Evolutionary conservation across 2,329 filamentous ascomycete genomes (phyloP), one percentile per base, ranked within the genome.

Genomic region (Aspergillus alliaceus): DNA sequence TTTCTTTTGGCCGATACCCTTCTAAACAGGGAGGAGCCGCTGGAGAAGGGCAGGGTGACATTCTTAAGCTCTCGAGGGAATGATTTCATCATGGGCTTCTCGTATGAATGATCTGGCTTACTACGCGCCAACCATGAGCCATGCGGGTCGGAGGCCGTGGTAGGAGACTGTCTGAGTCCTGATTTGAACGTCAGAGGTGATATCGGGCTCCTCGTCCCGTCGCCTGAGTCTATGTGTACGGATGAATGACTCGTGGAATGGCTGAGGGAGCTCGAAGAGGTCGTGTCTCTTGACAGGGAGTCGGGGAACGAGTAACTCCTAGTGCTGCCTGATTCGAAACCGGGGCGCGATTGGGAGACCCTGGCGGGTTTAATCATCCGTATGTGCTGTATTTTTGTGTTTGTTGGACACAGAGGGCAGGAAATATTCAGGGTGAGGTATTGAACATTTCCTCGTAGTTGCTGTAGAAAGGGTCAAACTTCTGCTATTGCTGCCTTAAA

Each of bases 331-430:
- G 62, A 62, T 25, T 61, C 62, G 2, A 64, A 52, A 18, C 55
- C 32, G 7, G 46, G 39, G 52, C 7, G 64, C 55, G 52, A 57
- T 63, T 18, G 65, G n/a, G 68, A 40, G 15, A 65, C 64, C 39
- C 69, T 67, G 9, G 73, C 64, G 9, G 69, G 67, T 54, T 75
- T 70, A n/a, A 73, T 66, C 40, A 74, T 64, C 8, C 72, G 71
- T 40, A 70, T 71, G 50, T 62, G 65, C 24, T 72, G 72, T 53
- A 74, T 71, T 44, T 63, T 69, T 4, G 66, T 66, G 15, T 62
- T 66, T 44, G 62, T 60, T 6, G 64, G 61, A 52, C 72, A 74
- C 18, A 72, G 64, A 12, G 72, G 72, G 53, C 72, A 75, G 18
- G 56, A 51, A 7, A 71, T 61, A 53, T 72, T 64, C 39, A 66